These are phyloP conservation scores for Hypoxylon lienhwacheense DNA, from an alignment of 495 filamentous ascomycete genomes.

Conservation along the genomic window DNA sequence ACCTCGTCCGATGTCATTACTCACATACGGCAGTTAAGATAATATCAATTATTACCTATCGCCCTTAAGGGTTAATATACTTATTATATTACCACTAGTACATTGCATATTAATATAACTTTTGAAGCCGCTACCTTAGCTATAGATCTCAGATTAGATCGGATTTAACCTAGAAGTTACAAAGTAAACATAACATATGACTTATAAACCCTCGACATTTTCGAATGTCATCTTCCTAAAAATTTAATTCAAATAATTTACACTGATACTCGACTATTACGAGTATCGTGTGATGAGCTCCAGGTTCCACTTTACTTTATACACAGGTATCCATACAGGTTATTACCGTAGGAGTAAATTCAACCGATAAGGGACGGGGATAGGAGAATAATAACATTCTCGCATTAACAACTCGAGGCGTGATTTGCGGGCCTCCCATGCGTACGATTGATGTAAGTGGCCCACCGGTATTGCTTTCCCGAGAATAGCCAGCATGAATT, in stretches of 20 bases:
- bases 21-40: conserved; percentile 25
- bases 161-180: conserved; percentile 18
- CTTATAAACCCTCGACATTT: conserved; percentile 15
- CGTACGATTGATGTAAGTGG: too few relatives aligned
- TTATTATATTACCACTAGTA: background rate
- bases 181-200: conserved; percentile 7
- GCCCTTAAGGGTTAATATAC: conserved; percentile 12
- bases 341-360: too few relatives aligned
- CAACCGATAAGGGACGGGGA: too few relatives aligned
- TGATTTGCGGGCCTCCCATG: too few relatives aligned
- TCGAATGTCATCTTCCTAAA: background rate
- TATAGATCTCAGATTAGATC: conserved; percentile 36
- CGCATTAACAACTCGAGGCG: too few relatives aligned
- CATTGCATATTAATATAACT: background rate
- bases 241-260: conserved; percentile 17
- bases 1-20: conserved; percentile 22
- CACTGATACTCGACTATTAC: conserved; percentile 10
- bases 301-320: too few relatives aligned
- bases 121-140: background rate
- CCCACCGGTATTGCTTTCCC: too few relatives aligned
- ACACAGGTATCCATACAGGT: too few relatives aligned
- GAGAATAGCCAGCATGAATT: too few relatives aligned
- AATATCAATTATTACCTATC: conserved; percentile 27
- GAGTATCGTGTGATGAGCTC: conserved; percentile 14
- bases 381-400: too few relatives aligned